Conservation (phyloP, 805 yeast genomes). For the Candida morakotiae region DNA sequence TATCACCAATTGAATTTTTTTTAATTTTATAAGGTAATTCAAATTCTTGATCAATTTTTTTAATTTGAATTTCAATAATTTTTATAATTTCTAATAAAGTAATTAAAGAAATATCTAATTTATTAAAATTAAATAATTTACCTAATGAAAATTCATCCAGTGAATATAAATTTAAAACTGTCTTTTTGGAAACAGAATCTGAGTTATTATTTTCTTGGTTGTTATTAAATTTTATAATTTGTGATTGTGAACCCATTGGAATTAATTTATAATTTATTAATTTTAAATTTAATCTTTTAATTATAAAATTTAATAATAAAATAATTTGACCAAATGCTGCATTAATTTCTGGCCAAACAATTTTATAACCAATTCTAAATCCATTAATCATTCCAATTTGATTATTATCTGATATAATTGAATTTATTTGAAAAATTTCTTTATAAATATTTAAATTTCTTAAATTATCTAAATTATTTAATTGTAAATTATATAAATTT, state of each 20-base stretch:
- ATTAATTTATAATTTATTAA: slow-evolving; percentile 59
- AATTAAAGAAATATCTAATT: slow-evolving; percentile 77
- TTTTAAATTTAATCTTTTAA: slow-evolving; percentile 50
- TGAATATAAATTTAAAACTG: slow-evolving; percentile 54
- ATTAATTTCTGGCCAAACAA: slow-evolving; percentile 88
- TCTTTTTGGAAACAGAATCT: slow-evolving; percentile 21
- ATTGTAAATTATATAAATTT: slow-evolving; percentile 57
- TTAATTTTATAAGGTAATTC: slow-evolving; percentile 71
- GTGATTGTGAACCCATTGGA: slow-evolving; percentile 84
- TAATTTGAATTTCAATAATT: slow-evolving; percentile 45
- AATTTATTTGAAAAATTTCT: slow-evolving; percentile 79
- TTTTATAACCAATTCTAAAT: slow-evolving; percentile 68
- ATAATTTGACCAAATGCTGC: slow-evolving; percentile 88
- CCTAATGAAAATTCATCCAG: slow-evolving; percentile 73
- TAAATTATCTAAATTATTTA: slow-evolving; percentile 64
- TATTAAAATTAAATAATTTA: slow-evolving; percentile 66
- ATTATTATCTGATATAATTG: slow-evolving; percentile 34
- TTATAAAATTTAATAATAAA: slow-evolving; percentile 61
- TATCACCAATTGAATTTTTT: slow-evolving; percentile 71
- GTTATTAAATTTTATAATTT: slow-evolving; percentile 53
- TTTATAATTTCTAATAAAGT: slow-evolving; percentile 62
- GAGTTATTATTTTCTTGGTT: slow-evolving; percentile 12
- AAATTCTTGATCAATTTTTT: slow-evolving; percentile 46
- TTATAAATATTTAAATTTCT: slow-evolving; percentile 77
- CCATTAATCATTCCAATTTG: slow-evolving; percentile 87